These are phyloP conservation scores for Hirsutella rhossiliensis DNA, from an alignment of 2,329 filamentous ascomycete species.

Conservation along the genomic window DNA sequence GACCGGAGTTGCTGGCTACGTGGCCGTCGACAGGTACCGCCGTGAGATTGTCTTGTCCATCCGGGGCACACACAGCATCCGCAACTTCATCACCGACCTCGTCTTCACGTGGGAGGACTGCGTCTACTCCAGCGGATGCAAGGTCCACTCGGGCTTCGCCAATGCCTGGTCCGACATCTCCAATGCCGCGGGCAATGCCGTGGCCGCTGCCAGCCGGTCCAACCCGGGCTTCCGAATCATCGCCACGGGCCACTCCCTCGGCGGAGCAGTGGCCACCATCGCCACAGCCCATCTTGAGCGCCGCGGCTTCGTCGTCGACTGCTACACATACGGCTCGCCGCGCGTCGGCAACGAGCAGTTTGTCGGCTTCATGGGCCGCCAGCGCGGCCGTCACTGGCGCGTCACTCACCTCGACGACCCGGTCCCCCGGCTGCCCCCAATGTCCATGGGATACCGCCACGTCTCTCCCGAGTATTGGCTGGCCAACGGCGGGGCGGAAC, in stretches of 20 bases:
- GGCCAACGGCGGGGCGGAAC: conserved; percentile 18
- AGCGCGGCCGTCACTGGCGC: conserved; percentile 43
- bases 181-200: conserved; percentile 24
- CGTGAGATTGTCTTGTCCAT: conserved; percentile 46
- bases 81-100: conserved; percentile 50
- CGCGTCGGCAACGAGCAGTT: conserved; percentile 49
- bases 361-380: conserved; percentile 38
- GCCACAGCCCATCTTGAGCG: conserved; percentile 43
- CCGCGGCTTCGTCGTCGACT: conserved; percentile 31
- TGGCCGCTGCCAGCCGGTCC: conserved; percentile 28
- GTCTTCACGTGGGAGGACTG: conserved; percentile 18
- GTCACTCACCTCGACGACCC: conserved; percentile 57
- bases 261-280: conserved; percentile 50
- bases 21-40: conserved; percentile 35
- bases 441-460: conserved; percentile 50
- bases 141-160: conserved; percentile 46
- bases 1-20: conserved; percentile 37
- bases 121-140: conserved; percentile 27
- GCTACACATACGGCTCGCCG: conserved; percentile 58
- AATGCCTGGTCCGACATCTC: conserved; percentile 45
- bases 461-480: conserved; percentile 61
- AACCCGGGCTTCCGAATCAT: conserved; percentile 42
- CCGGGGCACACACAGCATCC: conserved; percentile 44
- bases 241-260: conserved; percentile 57
- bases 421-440: conserved; percentile 53